phyloP scores from a whole-genome alignment of 192 early-diverging fungal species.

The Coemansia sp. region DNA sequence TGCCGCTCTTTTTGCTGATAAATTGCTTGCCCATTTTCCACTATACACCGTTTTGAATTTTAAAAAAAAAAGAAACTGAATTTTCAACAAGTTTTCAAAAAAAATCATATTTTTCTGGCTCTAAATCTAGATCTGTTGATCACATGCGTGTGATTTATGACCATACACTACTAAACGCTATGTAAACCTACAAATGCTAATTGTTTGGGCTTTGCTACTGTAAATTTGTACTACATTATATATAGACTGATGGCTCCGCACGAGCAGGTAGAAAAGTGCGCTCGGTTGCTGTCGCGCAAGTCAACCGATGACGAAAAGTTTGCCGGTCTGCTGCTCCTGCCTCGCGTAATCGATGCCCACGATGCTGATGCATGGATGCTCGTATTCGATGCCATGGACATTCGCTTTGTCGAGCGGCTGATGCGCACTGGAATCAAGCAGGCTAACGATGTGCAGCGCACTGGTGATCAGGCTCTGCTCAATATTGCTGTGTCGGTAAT shows the following conservation, averaged over 20 bases:
- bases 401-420: conserved; percentile 40
- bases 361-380: conserved; percentile 27
- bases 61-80: background rate
- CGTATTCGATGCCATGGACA: conserved; percentile 39
- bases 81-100: background rate
- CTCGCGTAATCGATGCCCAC: conserved; percentile 30
- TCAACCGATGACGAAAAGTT: conserved; percentile 54
- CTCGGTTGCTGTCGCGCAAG: conserved; percentile 31
- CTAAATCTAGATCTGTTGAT: background rate
- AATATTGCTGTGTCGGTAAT: conserved; percentile 35
- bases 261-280: conserved; percentile 32
- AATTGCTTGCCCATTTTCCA: conserved; percentile 60
- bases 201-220: too few relatives aligned
- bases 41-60: background rate
- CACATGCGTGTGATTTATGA: background rate
- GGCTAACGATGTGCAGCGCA: background rate
- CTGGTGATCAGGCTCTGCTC: conserved; percentile 19
- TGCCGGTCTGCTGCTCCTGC: conserved; percentile 47
- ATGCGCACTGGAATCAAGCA: conserved; percentile 43
- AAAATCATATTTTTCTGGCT: background rate
- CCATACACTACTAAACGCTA: background rate
- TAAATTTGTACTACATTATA: background rate
- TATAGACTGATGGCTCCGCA: background rate
- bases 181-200: too few relatives aligned
- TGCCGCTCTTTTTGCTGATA: conserved; percentile 83